Conservation (phyloP, 331 rosid species). For the Malus hybrid region DNA sequence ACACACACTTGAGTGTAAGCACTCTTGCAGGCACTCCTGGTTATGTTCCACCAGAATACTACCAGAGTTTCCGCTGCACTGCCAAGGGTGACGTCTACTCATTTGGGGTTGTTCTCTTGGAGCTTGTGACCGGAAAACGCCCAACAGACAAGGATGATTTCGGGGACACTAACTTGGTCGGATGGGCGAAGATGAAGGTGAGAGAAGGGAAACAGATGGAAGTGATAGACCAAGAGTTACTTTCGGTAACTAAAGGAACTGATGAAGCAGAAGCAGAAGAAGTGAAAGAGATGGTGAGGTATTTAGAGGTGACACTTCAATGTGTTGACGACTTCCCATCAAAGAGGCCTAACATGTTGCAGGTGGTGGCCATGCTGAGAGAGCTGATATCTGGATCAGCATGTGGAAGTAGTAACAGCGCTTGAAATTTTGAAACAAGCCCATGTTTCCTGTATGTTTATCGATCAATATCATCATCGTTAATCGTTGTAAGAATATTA, state of each 20-base stretch:
- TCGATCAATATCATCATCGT: neutral
- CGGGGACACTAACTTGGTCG: constrained; percentile 94
- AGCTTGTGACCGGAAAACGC: constrained; percentile 77
- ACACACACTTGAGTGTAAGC: constrained; percentile 95
- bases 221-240: constrained; percentile 76
- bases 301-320: constrained; percentile 59
- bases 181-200: constrained; percentile 92
- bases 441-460: constrained; percentile 20
- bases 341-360: constrained; percentile 91
- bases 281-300: constrained; percentile 88
- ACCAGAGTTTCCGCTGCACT: constrained; percentile 96
- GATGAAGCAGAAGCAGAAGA: constrained; percentile 83
- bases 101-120: constrained; percentile 88
- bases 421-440: constrained; percentile 23
- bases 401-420: constrained; percentile 76
- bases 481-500: constrained; percentile 22
- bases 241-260: constrained; percentile 53
- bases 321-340: constrained; percentile 93
- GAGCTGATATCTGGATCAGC: constrained; percentile 76
- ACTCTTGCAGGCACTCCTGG: constrained; percentile 98
- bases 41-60: constrained; percentile 96
- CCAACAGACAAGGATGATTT: constrained; percentile 95
- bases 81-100: constrained; percentile 96
- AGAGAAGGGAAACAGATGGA: constrained; percentile 90
- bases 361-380: constrained; percentile 80